Evolutionary conservation across 1,284 basidiomycete genomes (phyloP), one percentile per base, ranked within the genome.

Genomic region (Ceraceosorus bombacis): DNA sequence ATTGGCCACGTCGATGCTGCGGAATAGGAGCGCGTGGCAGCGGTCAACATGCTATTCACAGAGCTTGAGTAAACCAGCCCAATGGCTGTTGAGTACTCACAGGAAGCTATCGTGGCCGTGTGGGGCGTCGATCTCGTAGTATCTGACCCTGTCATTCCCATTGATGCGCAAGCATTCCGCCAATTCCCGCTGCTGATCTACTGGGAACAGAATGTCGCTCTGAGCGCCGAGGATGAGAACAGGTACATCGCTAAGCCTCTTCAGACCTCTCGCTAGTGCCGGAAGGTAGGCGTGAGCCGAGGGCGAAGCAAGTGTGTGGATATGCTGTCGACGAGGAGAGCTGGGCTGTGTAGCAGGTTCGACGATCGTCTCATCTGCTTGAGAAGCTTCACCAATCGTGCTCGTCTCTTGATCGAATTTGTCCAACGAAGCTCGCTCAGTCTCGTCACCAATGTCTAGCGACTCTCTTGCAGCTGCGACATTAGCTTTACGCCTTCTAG

Each of bases 61-160:
- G 7, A 4, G 43, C 43, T 46, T 15, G 43, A 15, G 10, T 46
- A 2, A 50, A 36, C 15, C 13, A 7, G 7, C 9, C 49, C 15
- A n/a, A 50, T 4, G 7, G 6, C 10, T 8, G 36, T n/a, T 2
- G 49, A 50, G 1, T n/a, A 52, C 54, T 40, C 41, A 55, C 81
- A 99, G 81, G 81, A 98, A 98, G 38, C 91, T 96, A 80, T 98
- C 93, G 63, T 80, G 80, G 9, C 95, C 95, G 89, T 92, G 97
- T 12, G 97, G 93, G 4, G 94, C 92, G 48, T 95, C 93, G 6
- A 98, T 83, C 80, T 98, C 95, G 78, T 94, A 98, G 79, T 97
- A 98, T 61, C 89, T 87, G 40, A 99, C 95, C 62, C 83, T 81
- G 17, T 84, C 79, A 54, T 77, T 77, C 0, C 94, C 94, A 1